phyloP scores from a whole-genome alignment of 441 rosid genomes.

The Aquilaria agallochum region DNA sequence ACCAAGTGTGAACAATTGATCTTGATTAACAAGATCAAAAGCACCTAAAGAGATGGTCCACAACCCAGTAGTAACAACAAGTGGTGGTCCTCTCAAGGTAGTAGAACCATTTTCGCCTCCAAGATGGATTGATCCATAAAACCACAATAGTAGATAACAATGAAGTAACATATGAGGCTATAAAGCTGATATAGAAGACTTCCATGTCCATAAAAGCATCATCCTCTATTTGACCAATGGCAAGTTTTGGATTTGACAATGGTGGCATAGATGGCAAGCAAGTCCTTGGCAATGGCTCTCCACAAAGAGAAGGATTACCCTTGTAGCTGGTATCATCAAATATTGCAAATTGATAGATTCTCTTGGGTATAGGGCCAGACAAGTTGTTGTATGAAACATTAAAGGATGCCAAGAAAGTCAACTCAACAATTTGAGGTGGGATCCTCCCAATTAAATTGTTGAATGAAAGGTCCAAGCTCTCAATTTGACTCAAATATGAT shows the following conservation, averaged over 20 bases:
- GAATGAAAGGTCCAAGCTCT: constrained; percentile 20
- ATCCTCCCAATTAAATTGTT: constrained; percentile 11
- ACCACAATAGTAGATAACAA: background rate
- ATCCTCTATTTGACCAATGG: background rate
- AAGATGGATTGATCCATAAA: constrained; percentile 10
- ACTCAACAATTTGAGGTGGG: background rate
- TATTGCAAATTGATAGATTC: constrained; percentile 17
- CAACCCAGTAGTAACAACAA: background rate
- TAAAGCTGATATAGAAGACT: constrained; percentile 11
- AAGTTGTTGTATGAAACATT: constrained; percentile 27
- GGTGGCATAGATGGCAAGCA: background rate
- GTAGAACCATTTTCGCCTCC: constrained; percentile 14
- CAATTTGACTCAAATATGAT: constrained; percentile 4
- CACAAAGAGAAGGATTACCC: constrained; percentile 31
- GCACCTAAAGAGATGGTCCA: background rate
- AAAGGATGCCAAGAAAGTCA: background rate
- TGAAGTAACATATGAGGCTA: background rate
- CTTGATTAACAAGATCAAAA: no score
- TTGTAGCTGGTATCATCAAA: constrained; percentile 18
- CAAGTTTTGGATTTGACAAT: background rate
- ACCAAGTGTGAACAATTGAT: no score
- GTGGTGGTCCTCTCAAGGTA: background rate
- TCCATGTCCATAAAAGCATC: constrained; percentile 9
- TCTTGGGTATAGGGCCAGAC: constrained; percentile 14
- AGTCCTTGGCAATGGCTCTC: constrained; percentile 15